phyloP scores from a whole-genome alignment of 345 rosid species.

The Angophora floribunda region DNA sequence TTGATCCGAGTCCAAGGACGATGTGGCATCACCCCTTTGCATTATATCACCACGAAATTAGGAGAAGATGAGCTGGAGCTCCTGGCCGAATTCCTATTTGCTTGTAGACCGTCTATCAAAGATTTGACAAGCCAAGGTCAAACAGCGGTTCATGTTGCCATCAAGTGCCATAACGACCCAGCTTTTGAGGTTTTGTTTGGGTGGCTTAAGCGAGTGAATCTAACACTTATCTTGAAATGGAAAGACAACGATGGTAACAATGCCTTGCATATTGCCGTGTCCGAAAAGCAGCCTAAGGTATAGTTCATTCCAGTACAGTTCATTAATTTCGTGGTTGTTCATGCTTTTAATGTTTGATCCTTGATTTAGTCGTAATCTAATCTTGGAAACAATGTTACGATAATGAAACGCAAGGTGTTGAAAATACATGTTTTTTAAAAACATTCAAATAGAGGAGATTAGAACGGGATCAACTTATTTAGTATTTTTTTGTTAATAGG shows the following conservation, averaged over 20 bases:
- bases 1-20: neutral
- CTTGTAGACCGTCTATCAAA: rapidly evolving
- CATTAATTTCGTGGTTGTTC: neutral
- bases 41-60: neutral
- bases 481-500: neutral
- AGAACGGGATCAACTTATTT: neutral
- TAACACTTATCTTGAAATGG: neutral
- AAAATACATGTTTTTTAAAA: no score
- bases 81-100: neutral
- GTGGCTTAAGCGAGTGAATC: neutral
- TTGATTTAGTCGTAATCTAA: no score
- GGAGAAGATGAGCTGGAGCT: neutral
- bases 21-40: neutral
- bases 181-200: neutral
- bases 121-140: neutral
- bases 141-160: neutral
- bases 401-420: neutral
- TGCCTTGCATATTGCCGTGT: rapidly evolving
- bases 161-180: rapidly evolving
- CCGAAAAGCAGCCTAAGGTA: neutral
- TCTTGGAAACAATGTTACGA: no score
- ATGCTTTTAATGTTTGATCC: neutral
- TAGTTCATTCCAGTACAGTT: rapidly evolving
- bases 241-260: neutral
- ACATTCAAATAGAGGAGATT: neutral